A percentile compares a stretch with the other conserved stretches of the same genome.
These are phyloP conservation scores for Colletotrichum tropicale DNA, from an alignment of 2,329 filamentous ascomycete genomes.

Conservation along the genomic window DNA sequence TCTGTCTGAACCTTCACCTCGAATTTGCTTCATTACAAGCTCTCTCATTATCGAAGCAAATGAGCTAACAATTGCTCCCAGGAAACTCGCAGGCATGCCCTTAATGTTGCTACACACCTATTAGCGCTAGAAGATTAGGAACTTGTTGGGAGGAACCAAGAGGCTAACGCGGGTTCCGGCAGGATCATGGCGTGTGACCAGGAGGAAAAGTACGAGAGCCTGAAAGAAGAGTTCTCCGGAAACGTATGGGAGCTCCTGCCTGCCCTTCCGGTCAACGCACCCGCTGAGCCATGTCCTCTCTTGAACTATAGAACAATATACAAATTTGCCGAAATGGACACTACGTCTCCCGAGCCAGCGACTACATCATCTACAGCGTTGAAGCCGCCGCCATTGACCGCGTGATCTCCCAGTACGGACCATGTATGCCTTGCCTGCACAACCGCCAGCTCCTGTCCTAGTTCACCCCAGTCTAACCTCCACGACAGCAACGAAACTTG, in stretches of 20 bases:
- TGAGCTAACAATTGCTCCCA: constrained; percentile 18
- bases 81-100: constrained; percentile 31
- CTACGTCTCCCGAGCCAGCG: constrained; percentile 92
- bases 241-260: constrained; percentile 66
- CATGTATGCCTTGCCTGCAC: constrained; percentile 65
- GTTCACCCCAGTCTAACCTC: neutral
- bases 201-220: constrained; percentile 82
- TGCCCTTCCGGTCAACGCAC: constrained; percentile 1
- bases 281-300: constrained; percentile 14
- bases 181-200: constrained; percentile 96
- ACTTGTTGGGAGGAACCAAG: neutral
- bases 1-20: constrained; percentile 73
- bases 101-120: neutral
- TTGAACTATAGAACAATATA: constrained; percentile 67
- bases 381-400: constrained; percentile 89
- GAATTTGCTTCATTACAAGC: constrained; percentile 20
- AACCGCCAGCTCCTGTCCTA: neutral
- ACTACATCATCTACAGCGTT: constrained; percentile 99
- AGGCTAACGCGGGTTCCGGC: constrained; percentile 12
- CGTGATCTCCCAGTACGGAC: constrained; percentile 88
- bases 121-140: neutral
- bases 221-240: constrained; percentile 82
- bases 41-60: constrained; percentile 18
- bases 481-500: constrained; percentile 84
- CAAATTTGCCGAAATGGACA: constrained; percentile 94